A percentile compares a stretch with the other conserved stretches of the same genome.
phyloP scores from a whole-genome alignment of 768 basidiomycete genomes.

The Ramaria sp. region DNA sequence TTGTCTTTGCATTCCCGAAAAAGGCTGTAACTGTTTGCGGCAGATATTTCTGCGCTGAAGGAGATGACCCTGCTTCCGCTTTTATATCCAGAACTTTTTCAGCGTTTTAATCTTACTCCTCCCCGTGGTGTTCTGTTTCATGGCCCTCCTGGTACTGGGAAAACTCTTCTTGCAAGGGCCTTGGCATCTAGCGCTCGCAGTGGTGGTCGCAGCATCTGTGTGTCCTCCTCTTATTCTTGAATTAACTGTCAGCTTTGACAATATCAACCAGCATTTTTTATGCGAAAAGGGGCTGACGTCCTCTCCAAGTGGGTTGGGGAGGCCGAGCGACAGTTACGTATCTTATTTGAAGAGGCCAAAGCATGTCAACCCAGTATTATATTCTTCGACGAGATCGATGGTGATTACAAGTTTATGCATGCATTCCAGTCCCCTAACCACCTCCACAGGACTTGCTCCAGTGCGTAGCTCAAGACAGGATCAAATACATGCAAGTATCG shows the following conservation, averaged over 20 bases:
- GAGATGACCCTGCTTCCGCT: slow-evolving; percentile 97
- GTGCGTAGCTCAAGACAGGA: slow-evolving; percentile 98
- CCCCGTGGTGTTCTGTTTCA: slow-evolving; percentile 96
- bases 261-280: slow-evolving; percentile 74
- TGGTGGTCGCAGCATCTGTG: slow-evolving; percentile 80
- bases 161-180: slow-evolving; percentile 88
- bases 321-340: slow-evolving; percentile 88
- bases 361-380: slow-evolving; percentile 93
- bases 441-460: slow-evolving; percentile 59
- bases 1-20: background rate
- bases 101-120: slow-evolving; percentile 86
- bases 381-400: slow-evolving; percentile 99
- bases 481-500: slow-evolving; percentile 97
- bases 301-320: slow-evolving; percentile 99
- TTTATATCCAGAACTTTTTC: slow-evolving; percentile 94
- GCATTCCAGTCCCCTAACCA: background rate
- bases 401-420: slow-evolving; percentile 19
- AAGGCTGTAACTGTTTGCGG: background rate
- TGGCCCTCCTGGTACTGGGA: slow-evolving; percentile 98
- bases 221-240: slow-evolving; percentile 17
- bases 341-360: slow-evolving; percentile 92
- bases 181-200: slow-evolving; percentile 86
- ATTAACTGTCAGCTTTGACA: too few relatives aligned
- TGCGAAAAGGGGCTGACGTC: slow-evolving; percentile 98
- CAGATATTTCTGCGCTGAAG: slow-evolving; percentile 92